Conservation (phyloP, 192 early-diverging fungal genomes). For the Dissophora globulifera region DNA sequence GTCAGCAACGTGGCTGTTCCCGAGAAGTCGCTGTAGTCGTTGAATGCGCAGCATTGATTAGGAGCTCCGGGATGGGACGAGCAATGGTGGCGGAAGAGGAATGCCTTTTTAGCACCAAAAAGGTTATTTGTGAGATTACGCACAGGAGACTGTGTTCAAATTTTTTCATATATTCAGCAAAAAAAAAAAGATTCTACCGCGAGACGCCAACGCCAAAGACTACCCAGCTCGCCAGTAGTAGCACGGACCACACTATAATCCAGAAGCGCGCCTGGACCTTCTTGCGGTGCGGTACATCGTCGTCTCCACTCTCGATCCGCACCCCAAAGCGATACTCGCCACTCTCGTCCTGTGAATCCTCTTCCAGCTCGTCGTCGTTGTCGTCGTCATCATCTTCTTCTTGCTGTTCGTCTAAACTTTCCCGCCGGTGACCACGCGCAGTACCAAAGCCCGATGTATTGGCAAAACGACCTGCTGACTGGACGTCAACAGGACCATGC, state of each 20-base stretch:
- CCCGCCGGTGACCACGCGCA: not conserved
- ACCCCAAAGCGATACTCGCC: slow-evolving; percentile 44
- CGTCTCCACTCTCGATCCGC: slow-evolving; percentile 47
- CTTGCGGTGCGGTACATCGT: slow-evolving; percentile 36
- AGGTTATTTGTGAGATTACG: no score
- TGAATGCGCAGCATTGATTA: slow-evolving; percentile 12
- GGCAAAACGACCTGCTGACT: not conserved
- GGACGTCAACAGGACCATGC: not conserved
- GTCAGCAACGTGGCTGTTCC: not conserved
- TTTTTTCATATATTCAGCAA: no score
- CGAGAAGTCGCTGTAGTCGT: not conserved
- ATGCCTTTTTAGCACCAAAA: not conserved
- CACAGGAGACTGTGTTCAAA: no score
- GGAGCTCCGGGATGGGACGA: not conserved
- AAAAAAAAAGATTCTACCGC: no score
- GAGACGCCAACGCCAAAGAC: slow-evolving; percentile 41
- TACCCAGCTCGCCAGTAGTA: slow-evolving; percentile 33
- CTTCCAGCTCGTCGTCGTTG: not conserved
- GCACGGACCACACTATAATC: slow-evolving; percentile 38
- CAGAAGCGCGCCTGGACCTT: slow-evolving; percentile 44
- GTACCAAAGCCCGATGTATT: not conserved
- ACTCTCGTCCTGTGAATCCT: slow-evolving; percentile 27
- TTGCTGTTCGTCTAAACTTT: not conserved
- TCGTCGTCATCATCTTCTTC: not conserved
- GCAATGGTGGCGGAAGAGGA: not conserved